Conservation (phyloP, 257 asterid genomes). For the Craterostigma plantagineum region DNA sequence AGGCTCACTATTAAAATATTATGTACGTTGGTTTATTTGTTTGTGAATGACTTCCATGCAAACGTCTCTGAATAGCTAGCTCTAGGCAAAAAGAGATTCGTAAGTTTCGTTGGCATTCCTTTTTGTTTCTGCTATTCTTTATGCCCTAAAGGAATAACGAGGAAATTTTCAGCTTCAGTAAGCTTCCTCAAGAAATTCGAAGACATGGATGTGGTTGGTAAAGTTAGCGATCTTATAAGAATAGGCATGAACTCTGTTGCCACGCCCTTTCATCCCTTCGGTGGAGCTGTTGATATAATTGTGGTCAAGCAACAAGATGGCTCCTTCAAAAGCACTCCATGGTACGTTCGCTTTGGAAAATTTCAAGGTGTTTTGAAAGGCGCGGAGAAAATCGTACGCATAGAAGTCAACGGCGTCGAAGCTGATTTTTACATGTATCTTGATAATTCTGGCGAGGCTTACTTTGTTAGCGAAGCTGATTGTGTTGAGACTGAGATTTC, state of each 20-base stretch:
- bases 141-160: no score
- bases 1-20: no score
- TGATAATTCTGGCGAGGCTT: conserved; percentile 70
- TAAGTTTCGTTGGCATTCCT: no score
- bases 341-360: conserved; percentile 74
- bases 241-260: conserved; percentile 63
- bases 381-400: conserved; percentile 46
- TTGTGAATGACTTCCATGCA: no score
- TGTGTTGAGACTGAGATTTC: conserved; percentile 18
- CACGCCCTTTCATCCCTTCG: conserved; percentile 79
- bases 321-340: conserved; percentile 54
- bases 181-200: conserved; percentile 9
- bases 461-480: conserved; percentile 39
- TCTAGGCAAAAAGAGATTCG: no score
- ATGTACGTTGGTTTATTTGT: no score
- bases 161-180: no score
- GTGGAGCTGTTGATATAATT: conserved; percentile 77
- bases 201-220: conserved; percentile 60
- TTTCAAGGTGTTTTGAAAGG: conserved; percentile 72
- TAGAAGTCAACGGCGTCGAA: conserved; percentile 64
- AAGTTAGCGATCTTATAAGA: conserved; percentile 37
- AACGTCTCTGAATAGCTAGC: no score
- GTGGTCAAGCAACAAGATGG: conserved; percentile 63
- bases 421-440: conserved; percentile 55
- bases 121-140: no score